Conservation (phyloP, 257 asterid genomes). For the Jacaranda mimosifolia region DNA sequence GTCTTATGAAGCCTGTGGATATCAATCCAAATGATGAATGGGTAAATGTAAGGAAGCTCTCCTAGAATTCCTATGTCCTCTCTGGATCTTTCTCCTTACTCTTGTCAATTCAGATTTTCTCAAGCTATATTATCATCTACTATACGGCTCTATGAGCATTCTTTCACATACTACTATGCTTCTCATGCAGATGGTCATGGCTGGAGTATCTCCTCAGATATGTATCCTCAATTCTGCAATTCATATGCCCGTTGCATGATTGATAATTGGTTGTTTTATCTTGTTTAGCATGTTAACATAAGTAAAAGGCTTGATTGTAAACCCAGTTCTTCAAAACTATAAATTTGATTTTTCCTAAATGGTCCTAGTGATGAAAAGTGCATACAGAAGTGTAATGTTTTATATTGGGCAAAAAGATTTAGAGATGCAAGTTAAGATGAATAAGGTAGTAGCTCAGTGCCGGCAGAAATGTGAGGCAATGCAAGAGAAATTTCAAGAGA, state of each 20-base stretch:
- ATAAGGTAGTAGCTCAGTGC: slow-evolving; percentile 75
- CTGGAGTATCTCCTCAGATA: slow-evolving; percentile 89
- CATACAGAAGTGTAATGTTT: slow-evolving; percentile 78
- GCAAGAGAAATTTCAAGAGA: slow-evolving; percentile 90
- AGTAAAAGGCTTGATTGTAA: slow-evolving; percentile 12
- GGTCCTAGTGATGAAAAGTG: slow-evolving; percentile 70
- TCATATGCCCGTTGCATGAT: neutral
- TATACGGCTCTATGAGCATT: slow-evolving; percentile 22
- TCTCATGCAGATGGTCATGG: slow-evolving; percentile 82
- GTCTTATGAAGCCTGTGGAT: slow-evolving; percentile 94
- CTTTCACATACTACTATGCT: slow-evolving; percentile 35
- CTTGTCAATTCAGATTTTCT: slow-evolving; percentile 17
- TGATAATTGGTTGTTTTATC: slow-evolving; percentile 1
- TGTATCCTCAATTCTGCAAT: slow-evolving; percentile 68
- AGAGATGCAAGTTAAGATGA: slow-evolving; percentile 92
- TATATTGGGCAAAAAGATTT: slow-evolving; percentile 87
- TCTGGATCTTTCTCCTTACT: slow-evolving; percentile 16
- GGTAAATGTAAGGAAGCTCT: slow-evolving; percentile 75
- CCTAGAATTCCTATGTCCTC: slow-evolving; percentile 24
- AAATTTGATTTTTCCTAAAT: slow-evolving; percentile 49
- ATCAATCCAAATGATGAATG: slow-evolving; percentile 91
- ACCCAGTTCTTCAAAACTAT: slow-evolving; percentile 19
- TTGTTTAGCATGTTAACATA: slow-evolving; percentile 26
- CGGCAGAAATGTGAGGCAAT: slow-evolving; percentile 86
- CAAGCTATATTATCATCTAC: slow-evolving; percentile 20